These are phyloP conservation scores for Torulaspora indica DNA, from an alignment of 805 yeast genomes.

Conservation along the genomic window DNA sequence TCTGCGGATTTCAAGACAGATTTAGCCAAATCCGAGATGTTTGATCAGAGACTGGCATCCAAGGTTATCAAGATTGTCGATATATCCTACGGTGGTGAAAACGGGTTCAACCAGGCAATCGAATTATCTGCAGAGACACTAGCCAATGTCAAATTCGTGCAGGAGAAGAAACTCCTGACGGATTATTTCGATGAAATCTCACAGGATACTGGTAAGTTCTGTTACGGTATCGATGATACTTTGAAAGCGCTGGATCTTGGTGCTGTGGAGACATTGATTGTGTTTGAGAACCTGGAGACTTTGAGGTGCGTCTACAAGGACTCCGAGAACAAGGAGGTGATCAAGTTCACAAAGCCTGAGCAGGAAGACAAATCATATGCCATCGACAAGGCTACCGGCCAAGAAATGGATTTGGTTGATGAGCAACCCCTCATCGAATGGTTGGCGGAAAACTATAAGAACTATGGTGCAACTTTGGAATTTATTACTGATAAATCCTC, in stretches of 20 bases:
- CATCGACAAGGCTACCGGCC: slow-evolving; percentile 78
- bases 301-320: slow-evolving; percentile 81
- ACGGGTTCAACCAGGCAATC: slow-evolving; percentile 98
- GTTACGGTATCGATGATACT: slow-evolving; percentile 96
- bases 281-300: slow-evolving; percentile 84
- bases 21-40: slow-evolving; percentile 85
- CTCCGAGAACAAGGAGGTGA: slow-evolving; percentile 68
- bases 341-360: slow-evolving; percentile 68
- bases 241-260: slow-evolving; percentile 94
- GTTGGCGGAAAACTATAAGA: slow-evolving; percentile 95
- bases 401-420: slow-evolving; percentile 82
- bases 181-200: slow-evolving; percentile 95
- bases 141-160: slow-evolving; percentile 95
- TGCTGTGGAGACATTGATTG: slow-evolving; percentile 89
- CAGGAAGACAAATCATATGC: slow-evolving; percentile 71
- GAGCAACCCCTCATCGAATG: slow-evolving; percentile 90
- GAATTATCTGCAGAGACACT: slow-evolving; percentile 95
- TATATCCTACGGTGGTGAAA: slow-evolving; percentile 98
- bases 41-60: slow-evolving; percentile 81
- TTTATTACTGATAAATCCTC: slow-evolving; percentile 94
- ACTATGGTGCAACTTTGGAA: slow-evolving; percentile 91
- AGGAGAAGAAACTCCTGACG: slow-evolving; percentile 92
- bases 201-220: slow-evolving; percentile 94
- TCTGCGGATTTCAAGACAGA: slow-evolving; percentile 98
- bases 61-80: slow-evolving; percentile 91